These are phyloP conservation scores for Arachis monticola DNA, from an alignment of 331 rosid species.

Conservation along the genomic window DNA sequence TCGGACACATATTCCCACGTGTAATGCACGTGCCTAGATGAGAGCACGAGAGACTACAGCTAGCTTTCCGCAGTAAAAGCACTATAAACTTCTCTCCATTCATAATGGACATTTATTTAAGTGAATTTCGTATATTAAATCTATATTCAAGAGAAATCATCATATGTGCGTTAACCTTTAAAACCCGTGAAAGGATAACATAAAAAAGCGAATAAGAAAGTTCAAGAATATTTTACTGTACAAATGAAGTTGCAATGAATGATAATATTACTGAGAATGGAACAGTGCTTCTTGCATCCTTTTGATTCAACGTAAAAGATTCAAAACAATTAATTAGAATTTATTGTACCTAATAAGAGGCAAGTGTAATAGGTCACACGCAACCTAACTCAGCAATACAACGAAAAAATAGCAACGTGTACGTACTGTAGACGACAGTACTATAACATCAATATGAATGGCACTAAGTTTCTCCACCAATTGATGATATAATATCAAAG, in stretches of 20 bases:
- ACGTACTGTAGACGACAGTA: slow-evolving; percentile 1
- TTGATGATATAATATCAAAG: too few species aligned
- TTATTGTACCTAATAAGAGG: slow-evolving; percentile 15
- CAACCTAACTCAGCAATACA: slow-evolving; percentile 2
- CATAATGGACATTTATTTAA: not conserved
- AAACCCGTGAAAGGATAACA: not conserved
- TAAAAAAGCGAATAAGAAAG: not conserved
- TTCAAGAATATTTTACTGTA: not conserved
- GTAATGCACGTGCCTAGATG: slow-evolving; percentile 40
- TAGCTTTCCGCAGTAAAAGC: not conserved
- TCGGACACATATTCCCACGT: slow-evolving; percentile 34
- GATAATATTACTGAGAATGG: not conserved
- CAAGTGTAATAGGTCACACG: slow-evolving; percentile 34
- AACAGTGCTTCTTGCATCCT: slow-evolving; percentile 22
- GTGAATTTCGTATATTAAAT: not conserved
- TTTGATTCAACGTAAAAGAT: not conserved
- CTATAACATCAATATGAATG: not conserved
- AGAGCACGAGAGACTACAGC: slow-evolving; percentile 27
- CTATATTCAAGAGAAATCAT: not conserved
- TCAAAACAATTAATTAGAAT: slow-evolving; percentile 8
- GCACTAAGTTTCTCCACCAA: too few species aligned
- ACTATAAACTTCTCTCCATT: not conserved
- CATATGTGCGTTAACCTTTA: not conserved
- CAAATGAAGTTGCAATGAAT: not conserved
- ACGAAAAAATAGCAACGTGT: not conserved